Evolutionary conservation across 2,329 filamentous ascomycete species (phyloP).

Genomic region (Colletotrichum trifolii): DNA sequence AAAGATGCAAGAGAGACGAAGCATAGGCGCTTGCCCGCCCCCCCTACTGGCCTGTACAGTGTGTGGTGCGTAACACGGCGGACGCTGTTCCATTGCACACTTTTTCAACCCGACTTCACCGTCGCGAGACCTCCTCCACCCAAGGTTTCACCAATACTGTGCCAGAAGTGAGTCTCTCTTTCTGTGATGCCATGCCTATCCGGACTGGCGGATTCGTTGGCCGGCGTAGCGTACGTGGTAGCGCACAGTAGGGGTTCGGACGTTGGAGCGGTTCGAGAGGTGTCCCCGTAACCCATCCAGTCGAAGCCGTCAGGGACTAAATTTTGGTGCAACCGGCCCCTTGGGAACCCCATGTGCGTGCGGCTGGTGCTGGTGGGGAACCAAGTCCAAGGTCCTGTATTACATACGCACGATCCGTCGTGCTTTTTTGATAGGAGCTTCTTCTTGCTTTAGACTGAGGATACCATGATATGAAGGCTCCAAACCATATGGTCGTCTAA

Average conservation of each 20-base stretch:
- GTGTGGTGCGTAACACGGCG: no score
- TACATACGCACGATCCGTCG: background rate
- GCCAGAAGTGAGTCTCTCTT: slow-evolving; percentile 15
- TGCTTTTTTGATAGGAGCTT: no score
- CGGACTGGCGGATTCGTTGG: slow-evolving; percentile 23
- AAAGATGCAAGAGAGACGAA: no score
- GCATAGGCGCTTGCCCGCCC: no score
- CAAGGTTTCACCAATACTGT: slow-evolving; percentile 23
- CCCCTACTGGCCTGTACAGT: no score
- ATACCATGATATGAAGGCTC: background rate
- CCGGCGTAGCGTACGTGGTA: background rate
- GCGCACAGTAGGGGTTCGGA: slow-evolving; percentile 25
- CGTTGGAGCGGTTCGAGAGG: slow-evolving; percentile 29
- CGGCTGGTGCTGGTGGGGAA: background rate
- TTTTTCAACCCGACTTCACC: background rate
- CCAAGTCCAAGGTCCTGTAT: background rate
- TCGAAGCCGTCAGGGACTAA: slow-evolving; percentile 18
- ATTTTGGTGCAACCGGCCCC: slow-evolving; percentile 34
- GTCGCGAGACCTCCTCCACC: slow-evolving; percentile 1
- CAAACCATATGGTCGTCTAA: slow-evolving; percentile 17
- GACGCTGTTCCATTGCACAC: no score
- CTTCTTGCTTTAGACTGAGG: no score
- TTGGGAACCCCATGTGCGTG: slow-evolving; percentile 25
- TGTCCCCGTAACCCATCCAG: slow-evolving; percentile 21
- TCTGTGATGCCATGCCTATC: slow-evolving; percentile 34